Evolutionary conservation across 2,329 filamentous ascomycete species (phyloP), one percentile per base, ranked within the genome.

Genomic region (Fusarium sp.): DNA sequence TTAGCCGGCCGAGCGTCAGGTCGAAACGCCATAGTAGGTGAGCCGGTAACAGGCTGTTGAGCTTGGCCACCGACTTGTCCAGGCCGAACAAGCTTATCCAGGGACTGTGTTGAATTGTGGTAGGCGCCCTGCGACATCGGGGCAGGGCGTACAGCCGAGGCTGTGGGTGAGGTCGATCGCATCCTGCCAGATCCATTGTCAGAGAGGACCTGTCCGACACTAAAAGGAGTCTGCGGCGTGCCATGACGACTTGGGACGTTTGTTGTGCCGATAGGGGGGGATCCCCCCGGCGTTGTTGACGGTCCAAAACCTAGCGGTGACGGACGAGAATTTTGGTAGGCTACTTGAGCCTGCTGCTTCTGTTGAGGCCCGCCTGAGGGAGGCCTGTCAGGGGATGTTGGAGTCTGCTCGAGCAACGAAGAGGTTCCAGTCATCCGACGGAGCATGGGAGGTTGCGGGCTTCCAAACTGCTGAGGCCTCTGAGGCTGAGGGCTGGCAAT

Each of bases 401-500:
- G 70, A 40, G 69, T 52, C 29, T 75, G 74, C 14, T 79, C 75
- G 6, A 71, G n/a, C 11, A 71, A 42, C 7, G 75, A 66, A 25
- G 59, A 50, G 35, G 35, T 70, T 8, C 67, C 72, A 7, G 68
- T 73, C 64, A 70, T 74, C 29, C 74, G 75, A 27, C 73, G 74
- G 7, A 68, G 20, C 50, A 68, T 71, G n/a, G 65, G 56, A 11
- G 70, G 57, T 16, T 68, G 72, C n/a, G 65, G 69, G 29, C n/a
- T 38, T 13, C 52, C 63, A 45, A 70, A 58, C 33, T 69, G 63
- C 40, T 65, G 70, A 52, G 70, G 73, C 35, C 70, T 74, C 38
- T 75, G 73, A 45, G 73, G 73, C 54, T 74, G 73, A 36, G 73
- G 73, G 36, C 73, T 75, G 10, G 67, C 73, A 38, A 75, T 65